Conservation (phyloP, 768 basidiomycete genomes). For the Mycena galericulata region DNA sequence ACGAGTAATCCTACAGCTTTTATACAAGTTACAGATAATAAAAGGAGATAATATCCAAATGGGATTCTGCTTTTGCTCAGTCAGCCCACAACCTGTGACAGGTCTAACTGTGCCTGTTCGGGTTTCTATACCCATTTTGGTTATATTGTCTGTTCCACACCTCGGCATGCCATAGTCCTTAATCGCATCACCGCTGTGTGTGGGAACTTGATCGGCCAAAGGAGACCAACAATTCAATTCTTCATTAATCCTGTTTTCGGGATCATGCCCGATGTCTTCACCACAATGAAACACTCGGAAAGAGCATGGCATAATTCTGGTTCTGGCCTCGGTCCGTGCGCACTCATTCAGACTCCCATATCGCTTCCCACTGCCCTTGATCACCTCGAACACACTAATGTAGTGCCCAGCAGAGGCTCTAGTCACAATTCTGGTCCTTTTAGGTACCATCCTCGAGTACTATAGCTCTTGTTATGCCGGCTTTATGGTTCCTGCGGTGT, state of each 20-base stretch:
- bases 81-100: not conserved
- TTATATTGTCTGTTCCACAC: not conserved
- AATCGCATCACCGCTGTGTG: not conserved
- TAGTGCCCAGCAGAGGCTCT: not conserved
- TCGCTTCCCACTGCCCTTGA: not conserved
- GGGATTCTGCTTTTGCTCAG: not conserved
- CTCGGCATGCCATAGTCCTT: not conserved
- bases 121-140: conserved; percentile 3
- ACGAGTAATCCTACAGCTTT: not conserved
- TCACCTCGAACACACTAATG: conserved; percentile 3
- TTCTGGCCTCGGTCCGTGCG: not conserved
- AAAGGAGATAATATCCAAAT: conserved; percentile 2
- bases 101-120: not conserved
- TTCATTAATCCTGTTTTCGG: not conserved
- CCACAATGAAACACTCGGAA: not conserved
- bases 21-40: conserved; percentile 4
- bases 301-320: not conserved
- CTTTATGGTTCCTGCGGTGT: not conserved
- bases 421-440: not conserved
- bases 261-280: not conserved
- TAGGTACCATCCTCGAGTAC: not conserved
- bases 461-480: not conserved
- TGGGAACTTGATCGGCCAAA: not conserved
- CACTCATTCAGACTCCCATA: not conserved
- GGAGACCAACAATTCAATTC: not conserved